Evolutionary conservation across 2,329 filamentous ascomycete genomes (phyloP), one percentile per base, ranked within the genome.

Genomic region (Fusarium zealandicum): DNA sequence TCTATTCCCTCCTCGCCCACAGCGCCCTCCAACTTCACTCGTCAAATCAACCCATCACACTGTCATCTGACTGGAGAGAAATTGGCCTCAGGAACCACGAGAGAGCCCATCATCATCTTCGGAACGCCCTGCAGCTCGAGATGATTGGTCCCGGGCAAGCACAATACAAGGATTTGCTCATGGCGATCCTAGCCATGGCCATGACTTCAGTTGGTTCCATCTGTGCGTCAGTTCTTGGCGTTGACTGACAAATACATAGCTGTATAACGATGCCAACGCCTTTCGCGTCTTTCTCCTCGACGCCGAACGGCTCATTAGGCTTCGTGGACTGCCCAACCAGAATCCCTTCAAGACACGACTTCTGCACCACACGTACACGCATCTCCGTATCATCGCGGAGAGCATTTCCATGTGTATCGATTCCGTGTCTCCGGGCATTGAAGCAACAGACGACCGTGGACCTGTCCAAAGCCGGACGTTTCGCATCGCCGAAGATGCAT

Each of bases 281-380:
- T 68, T 68, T 4, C 49, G 59, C 0, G 49, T 65, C 6, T 68
- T 72, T n/a, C 65, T 74, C 1, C 55, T 79, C 1, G 77, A 78
- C 41, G 75, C 76, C 0, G 77, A 80, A 54, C 71, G 74, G 2
- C 71, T 79, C 11, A 78, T 80, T 5, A 72, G 65, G 5, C 42
- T 68, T 3, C 57, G 65, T 1, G 76, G 78, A 0, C 53, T 79
- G 1, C 66, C 69, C 6, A 70, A 70, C 4, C 65, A 61, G 7
- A 78, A 77, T 32, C 76, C 77, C 2, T 72, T 75, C 13, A 75
- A 77, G 16, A 65, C 73, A 1, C 73, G 78, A 2, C 59, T 80
- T 0, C 61, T 81, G 0, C 78, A 80, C 51, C 77, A 80, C 51
- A 78, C 77, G 64, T 80, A 80, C 52, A 75, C 73, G 0, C 78